Evolutionary conservation across 345 rosid species (phyloP).

Genomic region (Citrus cavaleriei): DNA sequence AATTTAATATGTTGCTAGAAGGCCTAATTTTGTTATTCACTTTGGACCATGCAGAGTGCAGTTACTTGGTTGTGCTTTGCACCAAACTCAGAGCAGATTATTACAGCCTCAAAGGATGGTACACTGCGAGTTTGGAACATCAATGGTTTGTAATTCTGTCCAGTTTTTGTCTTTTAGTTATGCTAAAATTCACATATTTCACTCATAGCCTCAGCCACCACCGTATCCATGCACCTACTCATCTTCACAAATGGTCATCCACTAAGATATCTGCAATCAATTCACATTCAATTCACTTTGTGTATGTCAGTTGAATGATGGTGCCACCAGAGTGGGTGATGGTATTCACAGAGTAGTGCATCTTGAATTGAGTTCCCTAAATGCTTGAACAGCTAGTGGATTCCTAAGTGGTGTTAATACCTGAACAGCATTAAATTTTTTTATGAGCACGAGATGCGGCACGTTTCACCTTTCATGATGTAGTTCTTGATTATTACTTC

Average conservation of each 20-base stretch:
- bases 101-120: constrained; percentile 95
- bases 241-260: neutral
- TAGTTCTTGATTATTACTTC: neutral
- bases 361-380: neutral
- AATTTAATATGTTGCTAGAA: neutral
- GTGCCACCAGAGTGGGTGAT: neutral
- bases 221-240: neutral
- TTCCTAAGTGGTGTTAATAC: neutral
- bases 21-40: constrained; percentile 4
- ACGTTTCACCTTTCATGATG: neutral
- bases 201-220: neutral
- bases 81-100: constrained; percentile 81
- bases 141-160: constrained; percentile 51
- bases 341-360: neutral
- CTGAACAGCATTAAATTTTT: neutral
- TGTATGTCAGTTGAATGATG: neutral
- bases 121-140: constrained; percentile 91
- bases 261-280: neutral
- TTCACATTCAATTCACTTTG: neutral
- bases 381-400: neutral
- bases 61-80: constrained; percentile 92
- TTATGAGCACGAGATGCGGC: neutral
- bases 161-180: neutral
- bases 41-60: constrained; percentile 69
- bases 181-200: neutral